Percentiles rank a stretch among this genome's conserved stretches.
Conservation (phyloP, 2,329 filamentous ascomycete species). For the Apiospora aurea region DNA sequence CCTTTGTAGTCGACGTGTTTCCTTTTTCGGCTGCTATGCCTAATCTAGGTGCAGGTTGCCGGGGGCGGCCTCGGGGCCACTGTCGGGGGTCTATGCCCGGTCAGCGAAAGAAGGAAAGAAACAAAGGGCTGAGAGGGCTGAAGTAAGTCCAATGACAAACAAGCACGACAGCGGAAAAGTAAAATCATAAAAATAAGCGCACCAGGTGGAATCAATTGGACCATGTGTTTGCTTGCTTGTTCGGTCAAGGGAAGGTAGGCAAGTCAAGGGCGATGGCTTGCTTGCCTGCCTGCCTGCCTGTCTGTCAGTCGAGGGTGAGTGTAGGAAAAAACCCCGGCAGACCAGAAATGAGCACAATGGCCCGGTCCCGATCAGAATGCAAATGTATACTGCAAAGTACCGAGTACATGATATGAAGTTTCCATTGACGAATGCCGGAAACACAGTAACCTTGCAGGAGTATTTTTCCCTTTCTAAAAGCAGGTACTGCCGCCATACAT, state of each 20-base stretch:
- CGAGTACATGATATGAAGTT: not conserved
- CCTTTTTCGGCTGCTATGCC: conserved; percentile 13
- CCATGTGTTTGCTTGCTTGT: not conserved
- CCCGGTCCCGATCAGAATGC: not conserved
- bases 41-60: not conserved
- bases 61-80: not conserved
- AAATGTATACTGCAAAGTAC: not conserved
- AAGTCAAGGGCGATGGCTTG: not conserved
- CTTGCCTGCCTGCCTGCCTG: not conserved
- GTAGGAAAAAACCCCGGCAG: not conserved
- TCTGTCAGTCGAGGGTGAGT: not conserved
- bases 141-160: not conserved
- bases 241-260: not conserved
- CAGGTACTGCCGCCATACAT: not conserved
- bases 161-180: not conserved
- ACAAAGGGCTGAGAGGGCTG: not conserved
- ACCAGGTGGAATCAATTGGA: not conserved
- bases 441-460: not conserved
- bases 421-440: not conserved
- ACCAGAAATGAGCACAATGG: not conserved
- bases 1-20: not conserved
- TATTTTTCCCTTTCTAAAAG: not conserved
- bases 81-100: not conserved
- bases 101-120: not conserved
- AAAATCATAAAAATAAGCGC: not conserved